phyloP scores from a whole-genome alignment of 106 monocot genomes.

The Phalaenopsis aphrodite region DNA sequence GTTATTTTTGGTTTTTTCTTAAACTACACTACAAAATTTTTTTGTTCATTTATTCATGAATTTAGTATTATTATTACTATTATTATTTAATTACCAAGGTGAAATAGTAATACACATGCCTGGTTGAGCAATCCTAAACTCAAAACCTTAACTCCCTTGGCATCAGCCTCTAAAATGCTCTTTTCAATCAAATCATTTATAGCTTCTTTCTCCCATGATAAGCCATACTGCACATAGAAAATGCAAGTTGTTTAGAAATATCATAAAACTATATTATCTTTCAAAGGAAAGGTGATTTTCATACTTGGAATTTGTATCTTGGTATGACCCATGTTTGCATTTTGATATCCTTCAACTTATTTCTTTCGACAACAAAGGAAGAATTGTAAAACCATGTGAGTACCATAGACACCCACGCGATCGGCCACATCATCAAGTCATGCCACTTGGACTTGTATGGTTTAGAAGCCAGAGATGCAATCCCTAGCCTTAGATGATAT shows the following conservation, averaged over 20 bases:
- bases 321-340: slow-evolving; percentile 79
- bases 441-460: slow-evolving; percentile 56
- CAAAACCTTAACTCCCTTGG: slow-evolving; percentile 54
- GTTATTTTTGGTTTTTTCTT: neutral
- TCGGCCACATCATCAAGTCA: slow-evolving; percentile 37
- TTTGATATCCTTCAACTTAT: slow-evolving; percentile 41
- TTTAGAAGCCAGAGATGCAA: slow-evolving; percentile 60
- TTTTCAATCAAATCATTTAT: slow-evolving; percentile 69
- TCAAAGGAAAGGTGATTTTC: neutral
- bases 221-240: slow-evolving; percentile 34
- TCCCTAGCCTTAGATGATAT: slow-evolving; percentile 53
- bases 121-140: slow-evolving; percentile 70
- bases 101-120: slow-evolving; percentile 17
- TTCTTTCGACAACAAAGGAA: slow-evolving; percentile 62
- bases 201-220: slow-evolving; percentile 51
- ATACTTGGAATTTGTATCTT: slow-evolving; percentile 66
- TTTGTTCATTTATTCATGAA: neutral
- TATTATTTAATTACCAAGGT: neutral
- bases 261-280: neutral
- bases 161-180: slow-evolving; percentile 55
- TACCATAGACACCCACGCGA: slow-evolving; percentile 36
- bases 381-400: slow-evolving; percentile 44
- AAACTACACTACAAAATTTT: neutral
- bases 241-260: neutral
- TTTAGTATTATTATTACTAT: neutral